Percentiles rank a stretch among this genome's conserved stretches.
Evolutionary conservation across 345 rosid genomes (phyloP).

Genomic region (Moricandia moricandioides): DNA sequence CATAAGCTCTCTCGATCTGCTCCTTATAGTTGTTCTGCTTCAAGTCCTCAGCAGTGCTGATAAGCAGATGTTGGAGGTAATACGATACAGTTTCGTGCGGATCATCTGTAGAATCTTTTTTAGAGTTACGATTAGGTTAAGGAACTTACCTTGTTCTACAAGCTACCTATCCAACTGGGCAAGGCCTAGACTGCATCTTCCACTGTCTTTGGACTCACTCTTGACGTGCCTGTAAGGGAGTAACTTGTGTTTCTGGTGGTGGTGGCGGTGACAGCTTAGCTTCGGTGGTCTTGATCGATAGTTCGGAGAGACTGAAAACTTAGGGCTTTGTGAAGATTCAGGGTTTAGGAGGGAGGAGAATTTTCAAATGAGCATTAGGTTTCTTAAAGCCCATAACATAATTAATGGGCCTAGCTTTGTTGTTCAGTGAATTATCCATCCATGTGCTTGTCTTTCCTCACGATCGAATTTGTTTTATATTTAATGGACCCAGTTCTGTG

Average conservation of each 20-base stretch:
- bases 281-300: constrained; percentile 9
- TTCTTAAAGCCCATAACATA: neutral
- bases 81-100: no score
- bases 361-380: neutral
- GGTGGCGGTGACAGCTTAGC: neutral
- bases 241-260: neutral
- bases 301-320: neutral
- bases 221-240: neutral
- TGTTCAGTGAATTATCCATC: neutral
- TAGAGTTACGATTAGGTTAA: no score
- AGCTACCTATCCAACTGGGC: no score
- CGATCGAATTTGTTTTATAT: no score
- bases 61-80: no score
- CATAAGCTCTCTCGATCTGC: constrained; percentile 50
- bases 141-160: no score
- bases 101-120: no score
- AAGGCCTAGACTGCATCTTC: no score
- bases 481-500: neutral
- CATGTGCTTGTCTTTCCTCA: neutral
- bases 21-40: constrained; percentile 68
- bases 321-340: neutral
- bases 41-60: constrained; percentile 32
- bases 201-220: constrained; percentile 17
- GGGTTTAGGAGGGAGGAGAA: constrained; percentile 2
- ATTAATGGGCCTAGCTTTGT: neutral